phyloP scores from a whole-genome alignment of 2,329 filamentous ascomycete genomes.

The Scedosporium aurantiacum region DNA sequence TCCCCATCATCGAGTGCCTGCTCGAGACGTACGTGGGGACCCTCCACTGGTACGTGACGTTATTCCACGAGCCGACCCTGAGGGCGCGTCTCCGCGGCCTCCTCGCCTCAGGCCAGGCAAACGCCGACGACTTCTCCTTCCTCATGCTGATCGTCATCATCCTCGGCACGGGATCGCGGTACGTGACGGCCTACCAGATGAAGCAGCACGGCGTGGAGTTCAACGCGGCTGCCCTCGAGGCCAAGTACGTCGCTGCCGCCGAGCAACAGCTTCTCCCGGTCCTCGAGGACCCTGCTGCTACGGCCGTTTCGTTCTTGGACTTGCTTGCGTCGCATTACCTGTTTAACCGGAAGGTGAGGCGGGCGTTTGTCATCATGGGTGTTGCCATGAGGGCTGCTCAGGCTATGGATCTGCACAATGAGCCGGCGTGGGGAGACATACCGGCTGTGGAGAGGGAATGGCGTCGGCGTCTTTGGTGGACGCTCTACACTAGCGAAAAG shows the following conservation, averaged over 20 bases:
- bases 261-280: neutral
- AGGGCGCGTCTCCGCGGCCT: neutral
- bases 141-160: neutral
- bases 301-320: neutral
- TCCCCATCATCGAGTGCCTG: neutral
- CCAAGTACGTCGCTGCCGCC: neutral
- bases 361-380: neutral
- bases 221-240: neutral
- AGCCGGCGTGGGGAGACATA: neutral
- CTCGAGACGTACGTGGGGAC: neutral
- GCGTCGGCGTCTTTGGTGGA: neutral
- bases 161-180: neutral
- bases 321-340: neutral
- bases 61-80: constrained; percentile 1
- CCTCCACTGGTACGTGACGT: neutral
- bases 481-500: neutral
- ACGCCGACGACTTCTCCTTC: neutral
- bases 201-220: neutral
- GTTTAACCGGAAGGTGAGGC: neutral
- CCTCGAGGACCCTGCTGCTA: neutral
- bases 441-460: neutral
- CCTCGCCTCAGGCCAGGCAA: neutral
- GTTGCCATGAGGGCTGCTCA: neutral
- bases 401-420: neutral
- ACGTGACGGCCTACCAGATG: neutral